phyloP scores from a whole-genome alignment of 257 asterid species.

The Oldenlandia corymbosa region DNA sequence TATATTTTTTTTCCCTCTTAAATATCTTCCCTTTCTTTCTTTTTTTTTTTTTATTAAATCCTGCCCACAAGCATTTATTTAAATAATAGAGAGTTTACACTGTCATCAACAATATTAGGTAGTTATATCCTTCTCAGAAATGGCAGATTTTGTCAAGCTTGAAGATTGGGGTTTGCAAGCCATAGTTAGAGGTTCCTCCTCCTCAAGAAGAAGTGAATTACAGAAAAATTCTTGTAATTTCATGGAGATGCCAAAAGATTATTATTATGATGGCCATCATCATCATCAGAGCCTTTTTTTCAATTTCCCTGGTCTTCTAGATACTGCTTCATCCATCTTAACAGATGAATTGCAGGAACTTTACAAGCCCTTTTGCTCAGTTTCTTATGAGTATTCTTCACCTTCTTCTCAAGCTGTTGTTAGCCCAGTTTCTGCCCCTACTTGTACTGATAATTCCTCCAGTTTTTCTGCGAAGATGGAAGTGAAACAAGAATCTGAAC shows the following conservation, averaged over 20 bases:
- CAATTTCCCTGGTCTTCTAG: slow-evolving; percentile 35
- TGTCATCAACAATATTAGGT: no score
- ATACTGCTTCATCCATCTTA: slow-evolving; percentile 13
- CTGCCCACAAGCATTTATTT: no score
- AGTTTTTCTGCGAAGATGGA: slow-evolving; percentile 11
- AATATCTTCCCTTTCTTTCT: not conserved
- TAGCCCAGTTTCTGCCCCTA: not conserved
- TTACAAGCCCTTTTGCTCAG: slow-evolving; percentile 65
- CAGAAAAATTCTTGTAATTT: not conserved
- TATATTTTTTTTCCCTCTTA: not conserved
- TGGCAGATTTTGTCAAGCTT: slow-evolving; percentile 20
- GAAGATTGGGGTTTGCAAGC: slow-evolving; percentile 35
- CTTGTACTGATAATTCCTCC: not conserved
- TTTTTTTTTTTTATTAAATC: no score
- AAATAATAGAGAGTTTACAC: no score
- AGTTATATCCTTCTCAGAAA: no score
- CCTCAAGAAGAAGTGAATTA: no score
- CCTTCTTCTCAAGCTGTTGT: slow-evolving; percentile 25
- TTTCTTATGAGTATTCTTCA: slow-evolving; percentile 4
- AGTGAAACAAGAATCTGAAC: slow-evolving; percentile 24
- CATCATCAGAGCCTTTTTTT: slow-evolving; percentile 11
- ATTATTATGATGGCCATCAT: no score
- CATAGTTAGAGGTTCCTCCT: slow-evolving; percentile 16
- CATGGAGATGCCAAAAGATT: slow-evolving; percentile 8
- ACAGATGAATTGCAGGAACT: slow-evolving; percentile 59